phyloP scores from a whole-genome alignment of 768 basidiomycete genomes.

The Boletus sensibilis region DNA sequence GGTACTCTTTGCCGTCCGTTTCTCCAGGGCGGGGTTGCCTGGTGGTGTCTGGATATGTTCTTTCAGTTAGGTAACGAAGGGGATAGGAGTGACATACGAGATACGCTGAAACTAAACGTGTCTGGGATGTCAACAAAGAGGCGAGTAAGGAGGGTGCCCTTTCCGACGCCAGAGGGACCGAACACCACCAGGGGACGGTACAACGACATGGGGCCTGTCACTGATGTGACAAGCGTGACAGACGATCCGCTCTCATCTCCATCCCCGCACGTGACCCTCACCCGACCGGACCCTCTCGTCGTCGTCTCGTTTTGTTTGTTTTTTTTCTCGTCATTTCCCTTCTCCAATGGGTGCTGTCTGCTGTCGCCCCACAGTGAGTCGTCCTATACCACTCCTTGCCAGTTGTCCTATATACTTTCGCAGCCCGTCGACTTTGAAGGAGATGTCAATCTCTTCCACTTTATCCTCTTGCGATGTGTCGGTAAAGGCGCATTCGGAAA shows the following conservation, averaged over 20 bases:
- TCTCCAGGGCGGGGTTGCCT: slow-evolving; percentile 82
- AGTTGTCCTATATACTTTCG: not conserved
- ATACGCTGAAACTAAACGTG: slow-evolving; percentile 90
- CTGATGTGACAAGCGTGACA: not conserved
- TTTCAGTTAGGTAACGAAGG: not conserved
- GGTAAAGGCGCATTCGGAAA: slow-evolving; percentile 99
- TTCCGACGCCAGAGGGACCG: slow-evolving; percentile 92
- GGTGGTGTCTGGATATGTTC: slow-evolving; percentile 70
- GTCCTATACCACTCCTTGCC: not conserved
- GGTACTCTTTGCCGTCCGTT: slow-evolving; percentile 77
- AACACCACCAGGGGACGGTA: slow-evolving; percentile 74
- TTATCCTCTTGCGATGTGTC: slow-evolving; percentile 91
- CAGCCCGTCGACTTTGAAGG: slow-evolving; percentile 95
- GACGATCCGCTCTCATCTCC: not conserved
- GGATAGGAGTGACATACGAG: slow-evolving; percentile 53
- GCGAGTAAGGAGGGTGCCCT: slow-evolving; percentile 82
- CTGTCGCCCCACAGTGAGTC: slow-evolving; percentile 73
- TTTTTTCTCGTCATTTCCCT: slow-evolving; percentile 6
- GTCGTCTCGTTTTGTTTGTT: slow-evolving; percentile 11
- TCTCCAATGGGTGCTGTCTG: slow-evolving; percentile 71
- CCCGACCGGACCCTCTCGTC: not conserved
- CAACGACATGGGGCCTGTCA: slow-evolving; percentile 7
- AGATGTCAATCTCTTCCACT: slow-evolving; percentile 96
- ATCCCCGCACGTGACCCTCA: slow-evolving; percentile 12
- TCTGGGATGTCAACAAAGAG: slow-evolving; percentile 81